phyloP scores from a whole-genome alignment of 164 flowering plant genomes.

The Vitis cinerea region DNA sequence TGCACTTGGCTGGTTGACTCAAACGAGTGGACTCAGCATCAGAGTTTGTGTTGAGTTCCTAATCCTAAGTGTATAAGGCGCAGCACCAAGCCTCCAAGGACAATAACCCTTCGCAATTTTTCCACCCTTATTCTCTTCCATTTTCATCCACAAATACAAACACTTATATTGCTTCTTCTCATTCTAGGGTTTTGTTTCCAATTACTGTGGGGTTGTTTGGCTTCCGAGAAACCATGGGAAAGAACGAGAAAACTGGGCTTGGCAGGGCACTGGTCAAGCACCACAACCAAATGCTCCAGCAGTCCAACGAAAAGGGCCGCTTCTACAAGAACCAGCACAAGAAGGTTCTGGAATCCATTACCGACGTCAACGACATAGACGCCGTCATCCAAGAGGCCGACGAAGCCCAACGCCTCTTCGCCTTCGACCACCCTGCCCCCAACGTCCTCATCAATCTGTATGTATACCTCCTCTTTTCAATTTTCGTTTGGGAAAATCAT shows the following conservation, averaged over 20 bases:
- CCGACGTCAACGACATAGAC: slow-evolving; percentile 83
- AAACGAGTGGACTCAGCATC: no score
- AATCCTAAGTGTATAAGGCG: no score
- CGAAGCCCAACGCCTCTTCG: slow-evolving; percentile 55
- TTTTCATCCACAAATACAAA: no score
- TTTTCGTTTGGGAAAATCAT: neutral
- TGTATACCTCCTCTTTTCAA: neutral
- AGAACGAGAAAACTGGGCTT: slow-evolving; percentile 65
- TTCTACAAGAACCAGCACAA: slow-evolving; percentile 51
- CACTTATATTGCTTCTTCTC: no score
- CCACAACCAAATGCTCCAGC: slow-evolving; percentile 79
- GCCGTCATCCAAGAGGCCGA: slow-evolving; percentile 81
- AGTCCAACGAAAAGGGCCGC: slow-evolving; percentile 75
- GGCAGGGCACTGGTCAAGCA: slow-evolving; percentile 93
- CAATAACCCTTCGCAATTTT: no score
- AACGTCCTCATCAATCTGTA: slow-evolving; percentile 57
- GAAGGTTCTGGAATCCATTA: slow-evolving; percentile 79
- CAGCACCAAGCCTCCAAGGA: no score
- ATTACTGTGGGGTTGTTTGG: no score
- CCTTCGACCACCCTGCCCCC: slow-evolving; percentile 42
- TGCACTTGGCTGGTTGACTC: no score
- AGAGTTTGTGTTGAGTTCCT: no score
- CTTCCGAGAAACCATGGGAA: slow-evolving; percentile 39
- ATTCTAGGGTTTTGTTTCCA: no score
- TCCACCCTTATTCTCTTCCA: no score